phyloP scores from a whole-genome alignment of 2,329 filamentous ascomycete genomes.

The Sporothrix pallida region DNA sequence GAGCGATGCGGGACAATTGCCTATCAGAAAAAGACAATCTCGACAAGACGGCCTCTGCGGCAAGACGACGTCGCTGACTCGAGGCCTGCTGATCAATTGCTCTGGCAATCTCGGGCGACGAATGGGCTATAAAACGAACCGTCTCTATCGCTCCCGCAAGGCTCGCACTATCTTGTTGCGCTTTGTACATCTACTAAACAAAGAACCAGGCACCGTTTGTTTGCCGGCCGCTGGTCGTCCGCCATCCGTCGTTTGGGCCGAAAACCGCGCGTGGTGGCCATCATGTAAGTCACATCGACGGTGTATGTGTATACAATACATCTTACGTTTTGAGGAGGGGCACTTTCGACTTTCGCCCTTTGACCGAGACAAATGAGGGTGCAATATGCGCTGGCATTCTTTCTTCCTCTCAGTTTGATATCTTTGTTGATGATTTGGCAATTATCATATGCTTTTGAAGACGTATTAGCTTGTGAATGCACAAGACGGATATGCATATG shows the following conservation, averaged over 20 bases:
- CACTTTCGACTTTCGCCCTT: background rate
- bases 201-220: background rate
- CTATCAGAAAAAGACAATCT: background rate
- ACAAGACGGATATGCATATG: slow-evolving; percentile 16
- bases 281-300: background rate
- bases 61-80: background rate
- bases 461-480: slow-evolving; percentile 15
- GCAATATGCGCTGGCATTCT: slow-evolving; percentile 12
- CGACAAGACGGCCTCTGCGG: background rate
- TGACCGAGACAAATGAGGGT: slow-evolving; percentile 3
- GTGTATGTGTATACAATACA: background rate
- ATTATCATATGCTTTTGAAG: slow-evolving; percentile 14
- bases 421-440: background rate
- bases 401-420: background rate
- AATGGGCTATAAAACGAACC: background rate
- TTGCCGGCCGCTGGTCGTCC: background rate
- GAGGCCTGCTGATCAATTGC: slow-evolving; percentile 2
- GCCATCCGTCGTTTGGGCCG: background rate
- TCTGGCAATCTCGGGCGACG: background rate
- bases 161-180: background rate
- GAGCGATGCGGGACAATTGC: background rate
- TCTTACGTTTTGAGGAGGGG: background rate
- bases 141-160: background rate
- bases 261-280: background rate
- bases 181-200: background rate